A percentile compares a stretch with the other conserved stretches of the same genome.
Evolutionary conservation across 1,284 basidiomycete species (phyloP).

Genomic region (Exobasidium rhododendri): DNA sequence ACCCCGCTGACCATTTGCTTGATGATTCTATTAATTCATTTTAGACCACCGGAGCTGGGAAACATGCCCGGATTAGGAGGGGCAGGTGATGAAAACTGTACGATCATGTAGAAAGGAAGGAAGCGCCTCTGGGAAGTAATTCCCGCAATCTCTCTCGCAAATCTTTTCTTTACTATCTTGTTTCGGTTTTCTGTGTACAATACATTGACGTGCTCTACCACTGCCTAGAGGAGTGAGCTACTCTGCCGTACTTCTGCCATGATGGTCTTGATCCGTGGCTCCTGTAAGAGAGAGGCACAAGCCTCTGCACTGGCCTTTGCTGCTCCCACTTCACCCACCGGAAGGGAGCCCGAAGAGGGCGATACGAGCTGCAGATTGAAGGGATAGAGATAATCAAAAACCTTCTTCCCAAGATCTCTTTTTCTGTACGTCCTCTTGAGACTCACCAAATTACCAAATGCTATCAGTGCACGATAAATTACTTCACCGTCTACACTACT

Average conservation of each 20-base stretch:
- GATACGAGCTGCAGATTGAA: conserved; percentile 9
- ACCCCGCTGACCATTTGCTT: too few relatives aligned
- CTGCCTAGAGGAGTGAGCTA: background rate
- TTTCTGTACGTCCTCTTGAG: too few relatives aligned
- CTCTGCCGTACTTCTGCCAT: background rate
- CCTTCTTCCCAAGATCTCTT: background rate
- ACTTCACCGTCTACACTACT: conserved; percentile 74
- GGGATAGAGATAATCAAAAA: background rate
- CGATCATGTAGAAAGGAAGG: background rate
- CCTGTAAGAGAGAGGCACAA: background rate
- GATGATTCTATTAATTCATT: background rate
- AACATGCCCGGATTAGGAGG: conserved; percentile 7
- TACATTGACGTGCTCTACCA: background rate
- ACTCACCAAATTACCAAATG: conserved; percentile 78
- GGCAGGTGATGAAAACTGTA: conserved; percentile 8
- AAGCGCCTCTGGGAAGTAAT: too few relatives aligned
- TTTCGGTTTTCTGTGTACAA: background rate
- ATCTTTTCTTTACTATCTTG: too few relatives aligned
- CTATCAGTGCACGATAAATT: conserved; percentile 77
- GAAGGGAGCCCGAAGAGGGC: conserved; percentile 7
- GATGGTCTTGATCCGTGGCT: background rate
- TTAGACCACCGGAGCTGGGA: background rate
- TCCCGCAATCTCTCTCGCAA: too few relatives aligned
- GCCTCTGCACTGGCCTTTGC: conserved; percentile 6
- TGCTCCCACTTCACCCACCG: background rate